Base-by-base conservation (phyloP, 768 basidiomycete species). In the Amylocystis lapponica region DNA sequence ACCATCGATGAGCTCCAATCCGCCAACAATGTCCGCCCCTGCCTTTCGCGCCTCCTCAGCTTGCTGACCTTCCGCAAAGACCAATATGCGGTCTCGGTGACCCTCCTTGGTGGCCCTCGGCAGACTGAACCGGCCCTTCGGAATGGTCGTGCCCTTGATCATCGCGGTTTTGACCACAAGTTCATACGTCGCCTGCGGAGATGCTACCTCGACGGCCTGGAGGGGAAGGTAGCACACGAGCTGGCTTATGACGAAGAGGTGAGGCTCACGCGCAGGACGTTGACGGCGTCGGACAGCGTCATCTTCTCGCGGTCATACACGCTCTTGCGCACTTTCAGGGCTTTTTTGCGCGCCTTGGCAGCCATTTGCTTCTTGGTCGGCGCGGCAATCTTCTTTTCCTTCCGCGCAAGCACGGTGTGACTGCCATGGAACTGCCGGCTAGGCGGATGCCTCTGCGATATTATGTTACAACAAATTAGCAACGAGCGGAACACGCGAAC, bases 1-100 rank as follows among this genome's bases (percentile, higher is more conserved):
- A 43, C 80, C 81, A n/a, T 90, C 85, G 42, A 91, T 78, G 5
- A 99, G 69, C 55, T 98, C 96, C 33, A 76, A 71, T 22, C 93
- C 95, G 35, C 96, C 96, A 13, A 97, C 89, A 47, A 86, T 77
- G 47, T 91, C 79, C 1, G 94, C 96, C 5, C 96, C 96, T 4
- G 90, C 89, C 32, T 72, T 77, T 63, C 75, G 82, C 0, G 96
- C 96, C 21, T 86, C 81, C 16, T 89, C 86, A 14, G 85, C 89
- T 39, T 76, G 72, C 43, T 79, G 71, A 5, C 90, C 90, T 53
- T 92, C 88, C 3, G 93, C 93, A 55, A 98, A 97, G 23, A 95
- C 92, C n/a, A 96, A 74, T 41, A 98, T 82, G 43, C 76, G 81
- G 47, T 88, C 86, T 53, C 82, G 76, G 26, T 70, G 57, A 54